These are phyloP conservation scores for Leccinum insigne DNA, from an alignment of 1,284 basidiomycete species.

Conservation along the genomic window DNA sequence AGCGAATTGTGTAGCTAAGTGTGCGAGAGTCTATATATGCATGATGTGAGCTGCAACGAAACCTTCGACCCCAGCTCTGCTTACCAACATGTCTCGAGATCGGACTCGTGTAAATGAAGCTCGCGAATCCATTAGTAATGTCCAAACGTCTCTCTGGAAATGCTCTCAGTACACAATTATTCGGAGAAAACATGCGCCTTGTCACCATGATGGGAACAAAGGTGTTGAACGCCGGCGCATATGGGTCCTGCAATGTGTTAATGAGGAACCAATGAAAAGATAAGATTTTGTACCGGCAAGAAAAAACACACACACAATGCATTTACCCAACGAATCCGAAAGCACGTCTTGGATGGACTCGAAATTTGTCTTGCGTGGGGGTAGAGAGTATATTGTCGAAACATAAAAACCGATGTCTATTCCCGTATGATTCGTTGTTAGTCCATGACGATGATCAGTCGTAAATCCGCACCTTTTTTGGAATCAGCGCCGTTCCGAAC, in stretches of 20 bases:
- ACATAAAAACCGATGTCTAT: conserved; percentile 39
- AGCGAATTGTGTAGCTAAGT: conserved; percentile 83
- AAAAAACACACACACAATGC: conserved; percentile 60
- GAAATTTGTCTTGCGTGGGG: conserved; percentile 93
- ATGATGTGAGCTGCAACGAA: neutral
- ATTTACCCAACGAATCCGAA: conserved; percentile 87
- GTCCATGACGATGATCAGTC: neutral
- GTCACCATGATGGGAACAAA: conserved; percentile 99
- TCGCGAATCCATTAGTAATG: conserved; percentile 92
- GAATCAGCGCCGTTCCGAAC: conserved; percentile 92
- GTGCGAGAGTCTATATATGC: conserved; percentile 54
- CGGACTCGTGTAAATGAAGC: conserved; percentile 85
- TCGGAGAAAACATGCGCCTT: conserved; percentile 67
- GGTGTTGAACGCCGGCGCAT: conserved; percentile 92
- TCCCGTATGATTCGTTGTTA: conserved; percentile 2
- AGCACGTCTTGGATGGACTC: conserved; percentile 96
- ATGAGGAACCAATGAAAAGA: neutral
- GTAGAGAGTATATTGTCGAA: conserved; percentile 77
- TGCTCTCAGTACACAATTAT: conserved; percentile 57
- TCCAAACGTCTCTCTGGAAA: conserved; percentile 89
- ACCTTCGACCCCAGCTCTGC: too few relatives aligned
- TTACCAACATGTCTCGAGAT: conserved; percentile 92
- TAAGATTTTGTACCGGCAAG: neutral
- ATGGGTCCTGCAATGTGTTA: conserved; percentile 57
- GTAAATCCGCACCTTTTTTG: conserved; percentile 69